These are phyloP conservation scores for Aphanomyces euteiches DNA, from an alignment of 352 stramenopile genomes.

Conservation along the genomic window DNA sequence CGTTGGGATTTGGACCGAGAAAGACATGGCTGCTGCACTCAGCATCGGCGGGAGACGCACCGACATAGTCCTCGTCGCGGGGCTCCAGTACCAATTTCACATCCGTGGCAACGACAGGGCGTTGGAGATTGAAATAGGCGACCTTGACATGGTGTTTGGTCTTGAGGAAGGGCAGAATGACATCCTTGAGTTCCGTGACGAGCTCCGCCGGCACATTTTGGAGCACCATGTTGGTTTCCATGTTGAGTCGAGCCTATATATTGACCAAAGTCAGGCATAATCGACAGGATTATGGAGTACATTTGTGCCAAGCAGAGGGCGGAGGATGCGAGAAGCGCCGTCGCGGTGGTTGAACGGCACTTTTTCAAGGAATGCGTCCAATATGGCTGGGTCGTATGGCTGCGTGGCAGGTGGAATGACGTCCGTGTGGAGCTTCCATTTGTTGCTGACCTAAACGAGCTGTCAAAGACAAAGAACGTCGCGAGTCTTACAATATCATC, in stretches of 20 bases:
- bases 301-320: slow-evolving; percentile 47
- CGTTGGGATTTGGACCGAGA: slow-evolving; percentile 55
- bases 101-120: slow-evolving; percentile 70
- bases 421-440: slow-evolving; percentile 66
- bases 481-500: slow-evolving; percentile 7
- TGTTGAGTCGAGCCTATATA: slow-evolving; percentile 35
- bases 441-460: slow-evolving; percentile 48
- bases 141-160: slow-evolving; percentile 61
- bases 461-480: slow-evolving; percentile 26
- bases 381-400: slow-evolving; percentile 43
- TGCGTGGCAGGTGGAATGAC: slow-evolving; percentile 45
- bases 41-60: slow-evolving; percentile 42
- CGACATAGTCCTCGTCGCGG: slow-evolving; percentile 55
- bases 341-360: slow-evolving; percentile 66
- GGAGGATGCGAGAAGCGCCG: slow-evolving; percentile 59
- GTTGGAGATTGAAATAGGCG: slow-evolving; percentile 63
- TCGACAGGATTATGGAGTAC: background rate
- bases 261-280: background rate
- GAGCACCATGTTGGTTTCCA: slow-evolving; percentile 71
- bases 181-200: slow-evolving; percentile 56
- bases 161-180: slow-evolving; percentile 68
- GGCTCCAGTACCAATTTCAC: slow-evolving; percentile 75
- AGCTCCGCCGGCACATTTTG: slow-evolving; percentile 48
- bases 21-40: slow-evolving; percentile 73
- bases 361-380: slow-evolving; percentile 54